phyloP scores from a whole-genome alignment of 1,284 basidiomycete genomes.

The Bothia castanella region DNA sequence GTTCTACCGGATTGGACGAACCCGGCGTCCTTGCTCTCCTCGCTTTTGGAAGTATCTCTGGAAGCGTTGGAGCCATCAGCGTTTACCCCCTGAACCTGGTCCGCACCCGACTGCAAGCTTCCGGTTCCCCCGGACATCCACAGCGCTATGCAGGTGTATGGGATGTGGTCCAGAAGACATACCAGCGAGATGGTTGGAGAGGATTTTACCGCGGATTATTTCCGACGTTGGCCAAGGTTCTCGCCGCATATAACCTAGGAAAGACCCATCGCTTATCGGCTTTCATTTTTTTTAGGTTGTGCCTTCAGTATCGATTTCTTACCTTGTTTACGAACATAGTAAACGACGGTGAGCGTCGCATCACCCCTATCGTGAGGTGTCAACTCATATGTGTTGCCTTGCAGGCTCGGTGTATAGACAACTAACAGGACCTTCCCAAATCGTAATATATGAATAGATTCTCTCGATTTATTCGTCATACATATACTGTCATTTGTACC shows the following conservation, averaged over 20 bases:
- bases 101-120: constrained; percentile 92
- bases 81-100: constrained; percentile 94
- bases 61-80: constrained; percentile 86
- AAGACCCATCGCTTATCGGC: constrained; percentile 12
- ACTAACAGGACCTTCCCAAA: constrained; percentile 9
- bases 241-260: neutral
- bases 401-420: constrained; percentile 47
- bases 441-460: constrained; percentile 28
- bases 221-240: constrained; percentile 86
- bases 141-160: constrained; percentile 83
- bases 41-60: constrained; percentile 85
- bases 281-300: constrained; percentile 58
- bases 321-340: constrained; percentile 83
- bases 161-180: constrained; percentile 85
- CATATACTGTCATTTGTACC: constrained; percentile 30
- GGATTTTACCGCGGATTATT: constrained; percentile 94
- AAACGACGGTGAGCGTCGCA: constrained; percentile 62
- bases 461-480: constrained; percentile 24
- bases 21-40: constrained; percentile 80
- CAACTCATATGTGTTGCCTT: constrained; percentile 12
- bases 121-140: constrained; percentile 90
- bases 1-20: constrained; percentile 78
- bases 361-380: neutral
- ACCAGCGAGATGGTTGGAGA: constrained; percentile 83
- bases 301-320: constrained; percentile 91